Base-by-base conservation (phyloP, 306 rosid species). In the Echinosophora koreensis region DNA sequence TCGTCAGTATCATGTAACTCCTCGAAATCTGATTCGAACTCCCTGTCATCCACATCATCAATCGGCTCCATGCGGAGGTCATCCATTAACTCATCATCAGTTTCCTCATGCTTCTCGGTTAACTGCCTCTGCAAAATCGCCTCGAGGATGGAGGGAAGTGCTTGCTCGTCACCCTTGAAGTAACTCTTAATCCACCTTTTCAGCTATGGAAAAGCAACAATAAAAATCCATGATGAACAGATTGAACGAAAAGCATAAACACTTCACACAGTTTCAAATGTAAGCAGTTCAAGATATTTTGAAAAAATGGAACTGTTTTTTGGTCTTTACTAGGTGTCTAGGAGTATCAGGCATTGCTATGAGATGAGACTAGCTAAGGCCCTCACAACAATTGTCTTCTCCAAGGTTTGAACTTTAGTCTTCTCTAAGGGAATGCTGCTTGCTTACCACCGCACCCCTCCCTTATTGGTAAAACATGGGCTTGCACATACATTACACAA, bases 1-100 rank as follows among this genome's bases (percentile, higher is more conserved):
- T 89, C 88, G 65, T 92, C 96, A 1, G 96, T 95, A 6, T 86
- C 86, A 8, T 84, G 75, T 2, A 42, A 0, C 0, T 89, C 92
- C 62, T 92, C 96, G 57, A 91, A 89, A 86, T 88, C 98, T 0
- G 84, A 74, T 81, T 89, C 99, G 61, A 88, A 77, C 1, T 88
- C 91, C 52, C 0, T 0, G 70, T 88, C 89, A 1, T 57, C 73
- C 4, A 92, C 86, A 41, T 82, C 80, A 28, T 89, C 89, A 38
- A 84, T 3, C 1, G 96, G 98, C 66, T 76, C 8, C 89, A 60
- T 41, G 5, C 32, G 41, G 10, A 96, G 75, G 14, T 91, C 89
- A 0, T 89, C 90, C 52, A 87, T 39, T 68, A 96, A 27, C 79
- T 91, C 97, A 51, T 96, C 94, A 66, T 96, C 99, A 0, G 96